Base-by-base conservation (phyloP, 495 filamentous ascomycete species). In the Podospora pseudocomata region DNA sequence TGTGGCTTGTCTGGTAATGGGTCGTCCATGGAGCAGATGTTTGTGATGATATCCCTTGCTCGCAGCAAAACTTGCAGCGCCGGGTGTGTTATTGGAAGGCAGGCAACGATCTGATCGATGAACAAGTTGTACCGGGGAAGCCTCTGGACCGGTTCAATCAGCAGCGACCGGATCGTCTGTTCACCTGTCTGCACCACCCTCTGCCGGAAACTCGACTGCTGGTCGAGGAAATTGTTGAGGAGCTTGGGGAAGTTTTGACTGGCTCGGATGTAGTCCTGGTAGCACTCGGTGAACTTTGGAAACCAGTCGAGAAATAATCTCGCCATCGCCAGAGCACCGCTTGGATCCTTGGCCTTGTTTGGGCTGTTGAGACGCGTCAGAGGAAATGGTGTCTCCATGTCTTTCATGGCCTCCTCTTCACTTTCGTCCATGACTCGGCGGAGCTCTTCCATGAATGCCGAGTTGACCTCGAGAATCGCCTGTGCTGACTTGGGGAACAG, bases 121-220 rank as follows among this genome's bases (percentile, higher is more conserved):
- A 97, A 88, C 7, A 99, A 82, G 74, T 90, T 97, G 77, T 99
- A 99, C 5, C 95, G 91, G 54, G 95, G 95, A 63, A 99, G 84
- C 27, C 95, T 86, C 77, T 99, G 95, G 9, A 99, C 93, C 0
- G 95, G 95, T 78, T 99, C 95, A 78, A 98, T 98, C 57, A 98
- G 83, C 63, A 94, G 83, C n/a, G 94, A 97, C 54, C 92, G 92
- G 34, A 99, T 82, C 65, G 87, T 84, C 73, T 99, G 96, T 75
- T 99, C 95, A 54, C 95, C 96, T 11, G 89, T 91, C 65, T 94
- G 88, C 55, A 92, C 88, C 1, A 97, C 85, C 65, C 89, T 80
- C 73, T 88, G 87, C 0, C 90, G 90, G 73, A 96, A 92, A 71
- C 89, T 93, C 2, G 94, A 93, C 58, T 89, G 87, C 70, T 91